Percentiles rank a stretch among this genome's conserved stretches.
phyloP scores from a whole-genome alignment of 805 yeast species.

The Nakazawaea wickerhamii region DNA sequence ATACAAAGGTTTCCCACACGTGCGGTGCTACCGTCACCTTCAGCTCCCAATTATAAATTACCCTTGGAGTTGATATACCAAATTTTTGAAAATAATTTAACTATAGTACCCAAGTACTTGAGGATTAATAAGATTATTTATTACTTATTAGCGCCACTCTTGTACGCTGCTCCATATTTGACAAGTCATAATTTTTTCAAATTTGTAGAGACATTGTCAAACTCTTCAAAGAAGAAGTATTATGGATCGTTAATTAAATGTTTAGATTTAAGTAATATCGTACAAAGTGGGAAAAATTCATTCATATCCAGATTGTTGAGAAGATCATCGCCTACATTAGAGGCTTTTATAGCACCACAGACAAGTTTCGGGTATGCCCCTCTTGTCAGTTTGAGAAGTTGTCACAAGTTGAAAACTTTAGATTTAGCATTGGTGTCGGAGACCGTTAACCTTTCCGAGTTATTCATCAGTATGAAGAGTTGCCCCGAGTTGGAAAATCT shows the following conservation, averaged over 20 bases:
- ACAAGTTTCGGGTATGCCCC: constrained; percentile 93
- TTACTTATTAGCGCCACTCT: constrained; percentile 49
- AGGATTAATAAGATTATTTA: constrained; percentile 61
- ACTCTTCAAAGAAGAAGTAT: constrained; percentile 37
- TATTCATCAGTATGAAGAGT: constrained; percentile 67
- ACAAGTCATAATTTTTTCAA: constrained; percentile 59
- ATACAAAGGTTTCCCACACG: too few relatives aligned
- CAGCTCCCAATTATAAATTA: constrained; percentile 11
- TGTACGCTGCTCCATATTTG: constrained; percentile 62
- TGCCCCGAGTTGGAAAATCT: constrained; percentile 62
- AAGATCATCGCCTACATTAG: constrained; percentile 62
- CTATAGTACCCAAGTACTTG: constrained; percentile 36
- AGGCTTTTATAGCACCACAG: constrained; percentile 83
- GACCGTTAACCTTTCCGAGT: constrained; percentile 75
- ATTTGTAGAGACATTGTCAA: constrained; percentile 66
- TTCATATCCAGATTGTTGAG: constrained; percentile 77
- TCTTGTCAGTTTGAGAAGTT: constrained; percentile 69
- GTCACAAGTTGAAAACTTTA: constrained; percentile 55
- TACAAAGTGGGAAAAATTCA: constrained; percentile 91
- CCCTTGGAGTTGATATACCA: constrained; percentile 42
- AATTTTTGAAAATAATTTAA: constrained; percentile 36
- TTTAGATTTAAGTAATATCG: constrained; percentile 71
- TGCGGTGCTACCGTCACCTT: too few relatives aligned
- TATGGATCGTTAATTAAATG: constrained; percentile 56
- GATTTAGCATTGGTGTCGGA: constrained; percentile 88